Conservation (phyloP, 257 asterid species). For the Solanum sejunctum region DNA sequence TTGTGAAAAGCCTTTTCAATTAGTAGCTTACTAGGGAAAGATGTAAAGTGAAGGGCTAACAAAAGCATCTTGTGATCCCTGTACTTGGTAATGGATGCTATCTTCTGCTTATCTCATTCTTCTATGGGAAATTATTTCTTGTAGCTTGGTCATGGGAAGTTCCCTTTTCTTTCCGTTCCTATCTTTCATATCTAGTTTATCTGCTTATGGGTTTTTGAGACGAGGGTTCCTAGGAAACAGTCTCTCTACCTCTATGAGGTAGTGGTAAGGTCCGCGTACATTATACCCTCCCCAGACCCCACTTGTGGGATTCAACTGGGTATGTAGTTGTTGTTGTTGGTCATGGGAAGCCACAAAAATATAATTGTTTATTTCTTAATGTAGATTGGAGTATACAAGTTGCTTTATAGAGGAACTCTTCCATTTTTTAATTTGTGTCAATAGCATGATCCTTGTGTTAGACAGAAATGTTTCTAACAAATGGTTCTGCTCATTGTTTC, state of each 20-base stretch:
- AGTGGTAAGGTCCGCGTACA: too few relatives aligned
- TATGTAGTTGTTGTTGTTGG: too few relatives aligned
- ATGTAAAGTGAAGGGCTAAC: neutral
- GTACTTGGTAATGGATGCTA: neutral
- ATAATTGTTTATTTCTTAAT: neutral
- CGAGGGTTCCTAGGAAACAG: too few relatives aligned
- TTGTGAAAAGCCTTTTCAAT: constrained; percentile 1
- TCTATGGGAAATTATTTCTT: neutral
- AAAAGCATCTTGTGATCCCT: neutral
- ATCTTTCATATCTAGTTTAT: too few relatives aligned
- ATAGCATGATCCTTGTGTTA: neutral
- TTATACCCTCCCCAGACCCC: too few relatives aligned
- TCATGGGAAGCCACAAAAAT: neutral
- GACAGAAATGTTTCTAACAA: constrained; percentile 10
- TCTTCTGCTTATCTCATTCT: neutral
- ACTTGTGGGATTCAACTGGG: too few relatives aligned
- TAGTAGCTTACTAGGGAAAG: neutral
- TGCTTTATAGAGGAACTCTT: neutral
- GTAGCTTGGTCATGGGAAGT: neutral
- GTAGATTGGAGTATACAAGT: neutral
- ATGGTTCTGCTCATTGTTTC: neutral
- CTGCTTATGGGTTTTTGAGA: too few relatives aligned
- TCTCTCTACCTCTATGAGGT: too few relatives aligned
- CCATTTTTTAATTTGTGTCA: neutral
- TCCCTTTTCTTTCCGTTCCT: too few relatives aligned